Percentiles rank a stretch among this genome's conserved stretches.
Conservation (phyloP, 2,329 filamentous ascomycete species). For the Hymenoscyphus fraxineus region DNA sequence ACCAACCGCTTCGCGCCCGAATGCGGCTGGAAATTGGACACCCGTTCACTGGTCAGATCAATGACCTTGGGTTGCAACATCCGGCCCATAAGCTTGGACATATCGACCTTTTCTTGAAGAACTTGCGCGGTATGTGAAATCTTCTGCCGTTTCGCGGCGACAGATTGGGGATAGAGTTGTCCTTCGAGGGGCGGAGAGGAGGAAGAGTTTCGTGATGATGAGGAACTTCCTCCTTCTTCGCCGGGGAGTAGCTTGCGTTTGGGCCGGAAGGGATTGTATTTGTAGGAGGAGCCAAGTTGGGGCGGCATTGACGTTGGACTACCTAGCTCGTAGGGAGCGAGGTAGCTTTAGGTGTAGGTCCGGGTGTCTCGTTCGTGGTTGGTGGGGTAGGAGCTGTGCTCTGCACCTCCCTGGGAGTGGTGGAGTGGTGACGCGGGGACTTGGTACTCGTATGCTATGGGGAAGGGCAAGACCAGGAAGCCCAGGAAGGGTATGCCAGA, state of each 20-base stretch:
- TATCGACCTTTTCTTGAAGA: slow-evolving; percentile 11
- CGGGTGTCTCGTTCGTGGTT: background rate
- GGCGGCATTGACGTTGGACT: too few species aligned
- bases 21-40: slow-evolving; percentile 61
- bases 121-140: slow-evolving; percentile 57
- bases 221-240: background rate
- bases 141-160: slow-evolving; percentile 63
- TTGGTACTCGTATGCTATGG: too few species aligned
- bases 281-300: too few species aligned
- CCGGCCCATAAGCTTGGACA: slow-evolving; percentile 26
- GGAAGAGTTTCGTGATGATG: slow-evolving; percentile 4
- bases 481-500: background rate
- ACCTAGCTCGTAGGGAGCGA: too few species aligned
- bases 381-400: background rate
- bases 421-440: background rate
- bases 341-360: background rate
- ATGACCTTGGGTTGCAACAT: slow-evolving; percentile 20
- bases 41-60: slow-evolving; percentile 23
- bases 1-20: slow-evolving; percentile 78
- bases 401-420: background rate
- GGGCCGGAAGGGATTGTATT: slow-evolving; percentile 21
- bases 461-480: too few species aligned
- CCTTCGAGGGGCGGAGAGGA: slow-evolving; percentile 9
- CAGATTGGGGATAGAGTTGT: slow-evolving; percentile 4
- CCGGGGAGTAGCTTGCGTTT: slow-evolving; percentile 29